phyloP scores from a whole-genome alignment of 2,329 filamentous ascomycete species.

The Trichoderma polysporum region DNA sequence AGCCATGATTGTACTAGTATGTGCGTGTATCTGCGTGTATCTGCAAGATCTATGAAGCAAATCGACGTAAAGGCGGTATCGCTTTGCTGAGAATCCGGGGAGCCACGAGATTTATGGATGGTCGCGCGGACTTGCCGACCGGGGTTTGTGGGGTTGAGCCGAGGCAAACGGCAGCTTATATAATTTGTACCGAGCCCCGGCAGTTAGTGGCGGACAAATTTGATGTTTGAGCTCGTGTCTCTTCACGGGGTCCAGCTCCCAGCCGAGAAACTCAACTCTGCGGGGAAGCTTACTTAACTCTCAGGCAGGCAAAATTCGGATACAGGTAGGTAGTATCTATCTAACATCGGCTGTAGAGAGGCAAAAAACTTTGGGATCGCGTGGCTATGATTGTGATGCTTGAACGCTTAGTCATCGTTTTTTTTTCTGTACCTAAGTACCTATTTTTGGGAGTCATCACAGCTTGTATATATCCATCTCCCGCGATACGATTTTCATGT shows the following conservation, averaged over 20 bases:
- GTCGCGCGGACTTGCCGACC: background rate
- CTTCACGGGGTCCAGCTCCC: background rate
- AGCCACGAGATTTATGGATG: constrained; percentile 16
- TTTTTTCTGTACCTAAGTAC: too few species aligned
- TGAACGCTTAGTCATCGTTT: background rate
- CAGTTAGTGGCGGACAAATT: background rate
- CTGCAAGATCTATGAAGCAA: background rate
- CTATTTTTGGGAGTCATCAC: too few species aligned
- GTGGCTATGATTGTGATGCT: too few species aligned
- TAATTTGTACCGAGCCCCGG: constrained; percentile 11
- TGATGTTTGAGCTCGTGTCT: background rate
- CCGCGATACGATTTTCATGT: too few species aligned
- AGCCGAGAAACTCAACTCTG: background rate
- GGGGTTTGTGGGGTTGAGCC: constrained; percentile 21
- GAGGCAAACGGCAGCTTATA: constrained; percentile 19
- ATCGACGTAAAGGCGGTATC: background rate
- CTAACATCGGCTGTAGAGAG: background rate
- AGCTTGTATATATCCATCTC: too few species aligned
- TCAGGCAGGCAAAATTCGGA: background rate
- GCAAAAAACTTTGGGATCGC: background rate
- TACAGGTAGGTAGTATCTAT: background rate
- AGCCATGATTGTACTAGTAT: constrained; percentile 58
- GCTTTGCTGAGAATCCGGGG: constrained; percentile 1
- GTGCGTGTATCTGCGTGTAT: constrained; percentile 21
- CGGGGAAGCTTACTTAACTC: background rate